Evolutionary conservation across 257 asterid species (phyloP).

Genomic region (Solanum okadae): DNA sequence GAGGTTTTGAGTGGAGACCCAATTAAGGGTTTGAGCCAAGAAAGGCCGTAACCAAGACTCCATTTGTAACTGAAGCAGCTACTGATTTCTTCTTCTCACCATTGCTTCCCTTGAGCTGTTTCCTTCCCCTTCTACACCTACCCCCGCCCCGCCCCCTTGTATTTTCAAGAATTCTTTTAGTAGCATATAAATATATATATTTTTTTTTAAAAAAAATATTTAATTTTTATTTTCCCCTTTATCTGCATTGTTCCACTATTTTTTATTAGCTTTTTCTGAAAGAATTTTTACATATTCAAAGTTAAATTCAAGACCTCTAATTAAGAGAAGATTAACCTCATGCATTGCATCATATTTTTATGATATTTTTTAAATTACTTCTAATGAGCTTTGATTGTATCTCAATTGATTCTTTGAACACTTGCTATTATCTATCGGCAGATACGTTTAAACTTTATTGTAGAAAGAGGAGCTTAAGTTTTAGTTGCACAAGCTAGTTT

Average conservation of each 20-base stretch:
- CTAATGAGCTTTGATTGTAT: too few species aligned
- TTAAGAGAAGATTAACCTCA: too few species aligned
- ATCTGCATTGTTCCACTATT: too few species aligned
- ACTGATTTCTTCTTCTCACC: not conserved
- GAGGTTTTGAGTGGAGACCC: constrained; percentile 34
- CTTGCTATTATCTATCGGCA: not conserved
- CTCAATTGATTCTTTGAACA: too few species aligned
- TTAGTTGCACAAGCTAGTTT: not conserved
- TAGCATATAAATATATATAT: too few species aligned
- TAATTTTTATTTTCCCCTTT: not conserved
- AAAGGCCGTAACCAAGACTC: constrained; percentile 41
- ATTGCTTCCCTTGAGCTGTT: not conserved
- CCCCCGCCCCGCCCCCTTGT: not conserved
- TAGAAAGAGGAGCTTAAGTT: not conserved
- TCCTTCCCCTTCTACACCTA: not conserved
- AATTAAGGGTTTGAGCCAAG: constrained; percentile 27
- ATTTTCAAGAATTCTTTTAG: not conserved
- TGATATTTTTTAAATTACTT: too few species aligned
- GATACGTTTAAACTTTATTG: not conserved
- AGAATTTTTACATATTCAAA: too few species aligned
- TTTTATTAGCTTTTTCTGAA: too few species aligned
- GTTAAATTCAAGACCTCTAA: too few species aligned
- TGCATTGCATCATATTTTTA: too few species aligned
- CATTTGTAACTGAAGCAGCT: constrained; percentile 13
- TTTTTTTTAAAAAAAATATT: too few species aligned